Base-by-base conservation (phyloP, 208 protist species). In the Leishmania guyanensis region DNA sequence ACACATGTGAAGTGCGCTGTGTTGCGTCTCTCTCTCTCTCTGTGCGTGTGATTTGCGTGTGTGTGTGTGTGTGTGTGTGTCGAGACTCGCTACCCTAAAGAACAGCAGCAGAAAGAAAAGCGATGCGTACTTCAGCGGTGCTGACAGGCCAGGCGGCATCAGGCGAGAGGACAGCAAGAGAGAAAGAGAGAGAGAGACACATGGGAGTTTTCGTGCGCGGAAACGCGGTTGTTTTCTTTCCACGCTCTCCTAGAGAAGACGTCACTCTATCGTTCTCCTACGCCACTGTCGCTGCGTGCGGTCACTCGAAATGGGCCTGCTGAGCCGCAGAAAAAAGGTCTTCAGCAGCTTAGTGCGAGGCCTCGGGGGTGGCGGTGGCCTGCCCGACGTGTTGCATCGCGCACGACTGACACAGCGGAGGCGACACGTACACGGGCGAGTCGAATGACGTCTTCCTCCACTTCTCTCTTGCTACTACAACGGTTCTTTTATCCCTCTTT, bases 31-130 rank as follows among this genome's bases (percentile, higher is more conserved):
- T 8, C 4, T 8, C 4, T n/a, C 20, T 26, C 16, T 22, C 16
- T 68, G 56, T 68, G 54, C 69, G 54, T 16, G 29, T 75, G 64
- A 54, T 78, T 60, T 29, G 20, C 58, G 29, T 16, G 48, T 73
- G 56, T 48, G 50, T 81, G 14, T 75, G 48, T 81, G 33, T 39
- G 17, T 82, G 20, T 77, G n/a, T 29, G 14, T 62, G 14, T 54
- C 50, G 68, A 65, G 64, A 69, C 33, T 69, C 64, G 64, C 26
- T 46, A 43, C 33, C 4, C 33, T 69, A 69, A 69, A 8, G 20
- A 43, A 69, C 9, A 43, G 12, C 3, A 5, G 5, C 33, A 50
- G 43, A n/a, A 65, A 8, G 1, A 36, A n/a, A 16, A 17, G n/a
- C 2, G n/a, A 65, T 9, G n/a, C 16, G 16, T n/a, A 5, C 22